Evolutionary conservation across 2,329 filamentous ascomycete genomes (phyloP).

Genomic region (Penicillium oxalicum): DNA sequence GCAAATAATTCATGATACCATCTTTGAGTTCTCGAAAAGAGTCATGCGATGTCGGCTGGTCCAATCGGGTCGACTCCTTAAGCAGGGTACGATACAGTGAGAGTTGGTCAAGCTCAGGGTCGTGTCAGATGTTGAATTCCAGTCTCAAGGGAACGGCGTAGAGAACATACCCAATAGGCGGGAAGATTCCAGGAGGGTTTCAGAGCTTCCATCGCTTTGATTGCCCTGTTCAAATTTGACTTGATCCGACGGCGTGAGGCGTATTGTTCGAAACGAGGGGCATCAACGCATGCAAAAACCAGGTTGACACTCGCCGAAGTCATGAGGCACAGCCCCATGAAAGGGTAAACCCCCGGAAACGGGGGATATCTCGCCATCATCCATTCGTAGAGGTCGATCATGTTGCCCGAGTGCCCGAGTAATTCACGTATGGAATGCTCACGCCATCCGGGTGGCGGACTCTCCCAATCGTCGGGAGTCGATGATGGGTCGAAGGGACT

Average conservation of each 20-base stretch:
- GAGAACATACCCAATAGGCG: background rate
- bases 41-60: background rate
- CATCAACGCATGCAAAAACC: background rate
- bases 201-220: background rate
- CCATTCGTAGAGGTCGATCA: background rate
- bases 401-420: background rate
- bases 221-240: background rate
- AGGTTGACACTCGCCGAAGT: background rate
- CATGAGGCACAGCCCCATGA: constrained; percentile 1
- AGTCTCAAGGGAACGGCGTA: background rate
- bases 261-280: background rate
- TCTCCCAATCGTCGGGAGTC: background rate
- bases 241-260: background rate
- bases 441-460: background rate
- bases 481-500: background rate
- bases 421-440: background rate
- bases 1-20: constrained; percentile 3
- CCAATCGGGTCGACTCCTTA: background rate
- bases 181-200: background rate
- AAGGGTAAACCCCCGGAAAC: constrained; percentile 2
- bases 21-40: background rate
- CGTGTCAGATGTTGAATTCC: background rate
- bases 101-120: background rate
- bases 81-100: background rate
- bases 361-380: background rate